A percentile compares a stretch with the other conserved stretches of the same genome.
phyloP scores from a whole-genome alignment of 768 basidiomycete species.

The Dacryopinax primogenitus region DNA sequence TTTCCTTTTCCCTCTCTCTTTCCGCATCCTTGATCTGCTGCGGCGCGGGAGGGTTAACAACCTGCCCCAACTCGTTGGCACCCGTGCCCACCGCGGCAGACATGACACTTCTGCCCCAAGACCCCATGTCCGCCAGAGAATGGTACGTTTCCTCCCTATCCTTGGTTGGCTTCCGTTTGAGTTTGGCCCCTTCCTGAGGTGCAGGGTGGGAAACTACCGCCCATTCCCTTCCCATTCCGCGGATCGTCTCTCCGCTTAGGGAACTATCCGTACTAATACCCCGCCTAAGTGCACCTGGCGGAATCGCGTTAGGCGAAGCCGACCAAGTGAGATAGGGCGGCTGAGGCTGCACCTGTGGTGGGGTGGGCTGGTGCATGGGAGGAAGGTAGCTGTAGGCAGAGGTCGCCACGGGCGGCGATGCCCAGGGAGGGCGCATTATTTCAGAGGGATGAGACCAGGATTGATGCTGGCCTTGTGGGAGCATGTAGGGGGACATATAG shows the following conservation, averaged over 20 bases:
- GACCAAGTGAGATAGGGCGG: slow-evolving; percentile 4
- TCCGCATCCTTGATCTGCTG: not conserved
- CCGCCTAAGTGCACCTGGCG: not conserved
- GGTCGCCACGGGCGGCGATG: not conserved
- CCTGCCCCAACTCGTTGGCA: not conserved
- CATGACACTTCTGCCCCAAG: slow-evolving; percentile 1
- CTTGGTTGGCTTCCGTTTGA: not conserved
- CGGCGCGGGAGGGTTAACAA: not conserved
- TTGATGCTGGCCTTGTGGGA: not conserved
- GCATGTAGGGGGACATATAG: not conserved
- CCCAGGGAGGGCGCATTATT: not conserved
- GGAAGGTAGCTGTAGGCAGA: not conserved
- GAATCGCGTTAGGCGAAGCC: not conserved
- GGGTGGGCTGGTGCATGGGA: not conserved
- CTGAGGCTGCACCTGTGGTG: not conserved
- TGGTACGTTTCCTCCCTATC: not conserved
- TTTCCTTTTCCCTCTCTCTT: slow-evolving; percentile 10
- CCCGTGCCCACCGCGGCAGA: not conserved
- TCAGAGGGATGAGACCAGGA: not conserved
- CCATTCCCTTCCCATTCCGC: not conserved
- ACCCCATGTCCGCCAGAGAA: not conserved
- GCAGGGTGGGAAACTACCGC: not conserved
- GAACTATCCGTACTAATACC: not conserved
- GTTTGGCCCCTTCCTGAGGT: slow-evolving; percentile 1
- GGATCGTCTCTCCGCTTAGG: not conserved